Evolutionary conservation across 129 eudicot genomes (phyloP).

Genomic region (Flaveria sonorensis): DNA sequence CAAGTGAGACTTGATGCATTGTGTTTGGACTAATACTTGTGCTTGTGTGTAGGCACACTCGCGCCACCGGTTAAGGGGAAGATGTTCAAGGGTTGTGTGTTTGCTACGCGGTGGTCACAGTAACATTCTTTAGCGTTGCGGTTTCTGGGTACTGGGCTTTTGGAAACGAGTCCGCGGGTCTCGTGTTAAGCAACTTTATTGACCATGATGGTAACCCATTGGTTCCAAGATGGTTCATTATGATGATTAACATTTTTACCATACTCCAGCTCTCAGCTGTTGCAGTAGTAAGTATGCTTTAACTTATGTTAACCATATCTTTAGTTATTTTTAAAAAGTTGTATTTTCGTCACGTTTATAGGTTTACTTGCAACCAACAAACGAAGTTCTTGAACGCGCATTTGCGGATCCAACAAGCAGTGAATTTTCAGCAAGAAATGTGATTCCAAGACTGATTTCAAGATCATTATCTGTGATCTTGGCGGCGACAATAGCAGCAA

Average conservation of each 20-base stretch:
- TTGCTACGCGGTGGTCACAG: slow-evolving; percentile 62
- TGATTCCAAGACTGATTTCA: slow-evolving; percentile 67
- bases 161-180: slow-evolving; percentile 66
- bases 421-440: slow-evolving; percentile 69
- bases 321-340: neutral
- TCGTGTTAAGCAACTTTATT: slow-evolving; percentile 66
- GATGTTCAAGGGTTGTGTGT: slow-evolving; percentile 84
- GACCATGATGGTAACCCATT: slow-evolving; percentile 47
- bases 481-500: slow-evolving; percentile 68
- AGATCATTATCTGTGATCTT: slow-evolving; percentile 69
- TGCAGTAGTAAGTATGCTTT: slow-evolving; percentile 58
- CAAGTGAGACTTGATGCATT: no score
- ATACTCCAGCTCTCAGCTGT: slow-evolving; percentile 93
- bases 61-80: slow-evolving; percentile 99
- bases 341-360: slow-evolving; percentile 10
- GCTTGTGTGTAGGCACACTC: slow-evolving; percentile 61
- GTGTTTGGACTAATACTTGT: neutral
- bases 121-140: slow-evolving; percentile 74
- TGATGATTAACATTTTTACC: slow-evolving; percentile 70
- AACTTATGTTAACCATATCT: neutral
- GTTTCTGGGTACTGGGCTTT: slow-evolving; percentile 96
- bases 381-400: slow-evolving; percentile 70
- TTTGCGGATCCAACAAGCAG: slow-evolving; percentile 64
- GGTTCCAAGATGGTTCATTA: slow-evolving; percentile 78
- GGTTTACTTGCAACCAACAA: slow-evolving; percentile 95